phyloP scores from a whole-genome alignment of 495 filamentous ascomycete species.

The Aspergillus asperescens region DNA sequence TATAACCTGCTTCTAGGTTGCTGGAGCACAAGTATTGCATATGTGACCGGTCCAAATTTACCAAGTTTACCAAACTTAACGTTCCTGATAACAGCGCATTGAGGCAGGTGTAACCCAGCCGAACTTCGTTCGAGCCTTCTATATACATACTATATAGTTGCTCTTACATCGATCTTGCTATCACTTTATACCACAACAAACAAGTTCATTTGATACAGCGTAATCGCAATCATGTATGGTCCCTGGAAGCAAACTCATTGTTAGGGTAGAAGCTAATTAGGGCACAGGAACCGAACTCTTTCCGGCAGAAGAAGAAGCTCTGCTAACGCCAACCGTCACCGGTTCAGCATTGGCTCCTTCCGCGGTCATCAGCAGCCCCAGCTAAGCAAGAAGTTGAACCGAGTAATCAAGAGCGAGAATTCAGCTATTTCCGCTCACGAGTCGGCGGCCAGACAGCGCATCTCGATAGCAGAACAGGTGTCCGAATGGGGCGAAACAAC shows the following conservation, averaged over 20 bases:
- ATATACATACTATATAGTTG: too few relatives aligned
- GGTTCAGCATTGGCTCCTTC: conserved; percentile 76
- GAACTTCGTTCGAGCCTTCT: neutral
- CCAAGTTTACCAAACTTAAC: neutral
- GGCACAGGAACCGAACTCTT: conserved; percentile 52
- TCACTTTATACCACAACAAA: neutral
- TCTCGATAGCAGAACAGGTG: conserved; percentile 81
- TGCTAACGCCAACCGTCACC: conserved; percentile 41
- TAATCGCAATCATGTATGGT: conserved; percentile 10
- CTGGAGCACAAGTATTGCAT: neutral
- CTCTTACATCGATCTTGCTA: neutral
- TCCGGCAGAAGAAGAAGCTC: conserved; percentile 51
- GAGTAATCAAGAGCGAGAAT: conserved; percentile 89
- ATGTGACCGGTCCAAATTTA: neutral
- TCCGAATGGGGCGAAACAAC: conserved; percentile 95
- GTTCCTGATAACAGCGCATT: neutral
- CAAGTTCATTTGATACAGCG: neutral
- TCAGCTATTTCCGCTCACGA: conserved; percentile 77
- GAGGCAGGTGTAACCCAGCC: conserved; percentile 10
- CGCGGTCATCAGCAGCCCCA: conserved; percentile 79
- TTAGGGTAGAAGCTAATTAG: neutral
- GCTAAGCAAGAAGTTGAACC: conserved; percentile 76
- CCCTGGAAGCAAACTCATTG: neutral
- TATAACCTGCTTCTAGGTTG: neutral
- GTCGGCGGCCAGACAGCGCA: conserved; percentile 70